A percentile compares a stretch with the other conserved stretches of the same genome.
Evolutionary conservation across 805 yeast genomes (phyloP).

Genomic region (Suhomyces tanzawaensis): DNA sequence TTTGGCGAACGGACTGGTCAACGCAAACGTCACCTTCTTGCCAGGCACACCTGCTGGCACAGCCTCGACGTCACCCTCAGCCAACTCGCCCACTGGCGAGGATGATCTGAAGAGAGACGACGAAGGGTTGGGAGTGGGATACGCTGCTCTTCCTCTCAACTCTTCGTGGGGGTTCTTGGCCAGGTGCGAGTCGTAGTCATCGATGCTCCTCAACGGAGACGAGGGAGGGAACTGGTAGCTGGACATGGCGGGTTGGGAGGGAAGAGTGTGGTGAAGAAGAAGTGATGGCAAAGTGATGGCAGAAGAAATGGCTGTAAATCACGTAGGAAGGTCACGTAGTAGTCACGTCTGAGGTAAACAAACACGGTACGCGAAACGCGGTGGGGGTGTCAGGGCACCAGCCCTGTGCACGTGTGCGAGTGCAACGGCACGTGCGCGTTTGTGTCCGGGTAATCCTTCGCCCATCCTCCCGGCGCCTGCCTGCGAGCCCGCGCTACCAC

Average conservation of each 20-base stretch:
- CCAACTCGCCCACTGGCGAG: slow-evolving; percentile 27
- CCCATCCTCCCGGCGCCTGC: not conserved
- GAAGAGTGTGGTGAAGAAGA: slow-evolving; percentile 2
- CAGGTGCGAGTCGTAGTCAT: slow-evolving; percentile 17
- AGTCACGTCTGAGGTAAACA: slow-evolving; percentile 4
- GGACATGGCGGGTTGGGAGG: slow-evolving; percentile 12
- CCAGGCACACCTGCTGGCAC: slow-evolving; percentile 4
- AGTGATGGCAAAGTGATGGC: not conserved
- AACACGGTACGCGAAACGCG: not conserved
- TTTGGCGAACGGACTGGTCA: slow-evolving; percentile 3
- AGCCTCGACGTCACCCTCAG: slow-evolving; percentile 4
- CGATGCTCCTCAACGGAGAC: slow-evolving; percentile 42
- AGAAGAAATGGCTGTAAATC: not conserved
- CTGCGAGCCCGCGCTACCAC: too few relatives aligned
- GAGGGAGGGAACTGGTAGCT: slow-evolving; percentile 49
- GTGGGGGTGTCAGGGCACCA: not conserved
- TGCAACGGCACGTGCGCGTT: not conserved
- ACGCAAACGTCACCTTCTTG: slow-evolving; percentile 12
- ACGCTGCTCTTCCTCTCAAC: slow-evolving; percentile 28
- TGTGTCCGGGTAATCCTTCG: not conserved
- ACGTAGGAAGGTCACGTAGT: not conserved
- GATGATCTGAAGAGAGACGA: slow-evolving; percentile 42
- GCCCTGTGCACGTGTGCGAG: too few relatives aligned
- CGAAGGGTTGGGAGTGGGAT: slow-evolving; percentile 76
- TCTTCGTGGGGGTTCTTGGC: slow-evolving; percentile 9